These are phyloP conservation scores for Blastobotrys indianensis DNA, from an alignment of 1,139 yeast species.

Conservation along the genomic window DNA sequence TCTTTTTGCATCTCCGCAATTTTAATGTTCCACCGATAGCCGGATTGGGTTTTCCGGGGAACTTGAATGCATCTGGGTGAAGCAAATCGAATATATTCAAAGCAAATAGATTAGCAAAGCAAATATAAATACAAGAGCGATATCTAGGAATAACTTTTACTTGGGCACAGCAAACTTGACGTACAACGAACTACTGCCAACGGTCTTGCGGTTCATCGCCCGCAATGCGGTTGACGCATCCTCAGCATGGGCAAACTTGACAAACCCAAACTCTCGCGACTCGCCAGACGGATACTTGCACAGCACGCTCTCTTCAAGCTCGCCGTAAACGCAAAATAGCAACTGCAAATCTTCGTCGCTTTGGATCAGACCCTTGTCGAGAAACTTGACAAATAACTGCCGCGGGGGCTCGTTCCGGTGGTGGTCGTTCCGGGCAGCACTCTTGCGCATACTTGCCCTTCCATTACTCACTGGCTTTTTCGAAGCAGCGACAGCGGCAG, in stretches of 20 bases:
- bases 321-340: constrained; percentile 10
- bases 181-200: constrained; percentile 4
- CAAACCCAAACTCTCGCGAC: constrained; percentile 92
- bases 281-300: constrained; percentile 28
- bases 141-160: background rate
- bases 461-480: too few relatives aligned
- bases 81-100: too few relatives aligned
- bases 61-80: too few relatives aligned
- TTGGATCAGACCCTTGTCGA: constrained; percentile 6
- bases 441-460: too few relatives aligned
- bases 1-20: background rate
- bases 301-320: constrained; percentile 3
- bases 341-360: constrained; percentile 7
- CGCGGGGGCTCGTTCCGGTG: background rate
- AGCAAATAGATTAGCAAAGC: background rate
- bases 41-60: too few relatives aligned
- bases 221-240: constrained; percentile 2
- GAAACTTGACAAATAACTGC: constrained; percentile 8
- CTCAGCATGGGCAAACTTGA: constrained; percentile 83
- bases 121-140: background rate
- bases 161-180: constrained; percentile 1
- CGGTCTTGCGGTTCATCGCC: constrained; percentile 7
- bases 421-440: background rate
- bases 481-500: too few relatives aligned
- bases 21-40: background rate